Base-by-base conservation (phyloP, 2,329 filamentous ascomycete species). In the Periconia digitata region DNA sequence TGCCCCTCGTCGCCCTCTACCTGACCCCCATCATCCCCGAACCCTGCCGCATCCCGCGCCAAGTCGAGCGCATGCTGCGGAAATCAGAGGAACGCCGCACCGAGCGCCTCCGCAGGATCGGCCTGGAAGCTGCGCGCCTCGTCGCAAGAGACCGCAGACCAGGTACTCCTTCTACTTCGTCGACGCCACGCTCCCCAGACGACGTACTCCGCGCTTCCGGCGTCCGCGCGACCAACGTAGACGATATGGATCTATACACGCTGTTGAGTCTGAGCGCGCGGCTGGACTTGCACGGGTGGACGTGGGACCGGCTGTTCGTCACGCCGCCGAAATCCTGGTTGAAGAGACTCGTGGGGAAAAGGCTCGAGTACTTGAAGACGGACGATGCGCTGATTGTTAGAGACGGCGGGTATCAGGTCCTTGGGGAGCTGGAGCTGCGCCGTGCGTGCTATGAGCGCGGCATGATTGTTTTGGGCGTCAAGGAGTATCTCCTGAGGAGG, bases 31-130 rank as follows among this genome's bases (percentile, higher is more conserved):
- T 90, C 18, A 87, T 95, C 21, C 92, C 92, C 0, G 83, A 84
- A 59, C 87, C 90, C 0, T 96, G 92, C 70, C 83, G 90, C 10
- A 87, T 96, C 49, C 92, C 92, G 0, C 76, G 74, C 34, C 92
- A 96, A 73, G 75, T 89, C 6, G 74, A 78, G n/a, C 79, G 84
- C 34, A 72, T 84, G 50, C 73, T 82, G 43, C 63, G 63, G 15
- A 77, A 79, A 55, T 72, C 77, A 1, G 82, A 89, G 64, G 43
- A 43, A 55, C 58, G 29, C 55, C 63, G 49, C 50, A 57, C 39
- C 44, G 64, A 39, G 51, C 46, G 54, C 36, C 50, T 58, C 46
- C 42, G 44, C 2, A 47, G 51, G 8, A 45, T 64, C 2, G 49
- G 44, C 1, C 44, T 59, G 1, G 53, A 63, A 27, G 56, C 56